Evolutionary conservation across 805 yeast genomes (phyloP).

Genomic region (Saturnispora diversa): DNA sequence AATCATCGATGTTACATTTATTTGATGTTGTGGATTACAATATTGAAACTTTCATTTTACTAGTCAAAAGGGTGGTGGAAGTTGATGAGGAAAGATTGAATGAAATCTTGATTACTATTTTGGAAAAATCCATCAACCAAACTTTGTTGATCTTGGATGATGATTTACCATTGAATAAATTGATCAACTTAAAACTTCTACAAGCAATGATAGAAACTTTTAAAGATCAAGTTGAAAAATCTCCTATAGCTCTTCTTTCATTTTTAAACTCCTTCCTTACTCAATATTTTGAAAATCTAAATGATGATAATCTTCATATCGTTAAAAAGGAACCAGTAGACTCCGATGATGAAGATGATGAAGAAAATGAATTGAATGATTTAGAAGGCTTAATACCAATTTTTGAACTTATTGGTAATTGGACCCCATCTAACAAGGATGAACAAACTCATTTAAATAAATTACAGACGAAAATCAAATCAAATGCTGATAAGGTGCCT

Average conservation of each 20-base stretch:
- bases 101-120: slow-evolving; percentile 39
- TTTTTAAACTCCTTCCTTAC: slow-evolving; percentile 10
- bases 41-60: slow-evolving; percentile 29
- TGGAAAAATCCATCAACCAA: slow-evolving; percentile 54
- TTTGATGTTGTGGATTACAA: slow-evolving; percentile 37
- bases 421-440: slow-evolving; percentile 1
- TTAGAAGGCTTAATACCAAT: slow-evolving; percentile 24
- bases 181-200: slow-evolving; percentile 55
- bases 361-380: slow-evolving; percentile 26
- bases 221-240: slow-evolving; percentile 46
- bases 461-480: slow-evolving; percentile 10
- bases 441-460: slow-evolving; percentile 10
- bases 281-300: slow-evolving; percentile 5
- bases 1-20: slow-evolving; percentile 18
- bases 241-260: slow-evolving; percentile 19
- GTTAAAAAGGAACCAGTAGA: slow-evolving; percentile 22
- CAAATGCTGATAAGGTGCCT: slow-evolving; percentile 6
- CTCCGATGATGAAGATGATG: slow-evolving; percentile 36
- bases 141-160: slow-evolving; percentile 24
- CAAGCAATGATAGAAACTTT: slow-evolving; percentile 53
- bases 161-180: slow-evolving; percentile 45
- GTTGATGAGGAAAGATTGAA: slow-evolving; percentile 42
- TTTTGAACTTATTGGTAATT: slow-evolving; percentile 9
- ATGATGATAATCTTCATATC: slow-evolving; percentile 4
- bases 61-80: slow-evolving; percentile 31